Evolutionary conservation across 2,329 filamentous ascomycete genomes (phyloP), one percentile per base, ranked within the genome.

Genomic region (Aspergillus latus): DNA sequence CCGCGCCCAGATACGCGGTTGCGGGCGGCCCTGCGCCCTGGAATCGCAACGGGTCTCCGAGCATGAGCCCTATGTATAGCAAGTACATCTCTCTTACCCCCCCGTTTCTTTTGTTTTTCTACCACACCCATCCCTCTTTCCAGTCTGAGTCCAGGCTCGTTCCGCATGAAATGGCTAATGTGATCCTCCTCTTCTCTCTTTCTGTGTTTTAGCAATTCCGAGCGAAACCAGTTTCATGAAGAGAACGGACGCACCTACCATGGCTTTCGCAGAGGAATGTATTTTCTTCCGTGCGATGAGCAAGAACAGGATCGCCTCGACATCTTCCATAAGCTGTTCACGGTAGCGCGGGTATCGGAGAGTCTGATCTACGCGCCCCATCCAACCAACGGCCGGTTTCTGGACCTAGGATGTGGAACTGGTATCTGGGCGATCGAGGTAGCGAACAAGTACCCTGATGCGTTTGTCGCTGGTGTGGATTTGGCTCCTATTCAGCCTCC

Each of bases 351-450:
- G 60, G 73, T 77, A 43, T 70, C 68, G 29, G 78, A 81, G 55
- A 67, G 66, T 11, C 65, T 78, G 34, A 74, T 76, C 10, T 71
- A 74, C 59, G 72, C 75, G 48, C 75, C 75, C 3, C 68, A 71
- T 61, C 69, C 69, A 1, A 68, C 65, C 4, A 73, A 74, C 54
- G 75, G 76, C 56, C 78, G 82, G 58, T 81, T 86, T 59, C 76
- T 86, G 54, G 84, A 86, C 64, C 67, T 96, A 52, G 93, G 92
- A 42, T 92, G 88, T 61, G 93, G 92, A 16, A 96, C 91, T 1
- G 92, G 91, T 39, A 93, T 96, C 59, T 97, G 93, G 93, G 85
- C 88, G 40, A 89, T 95, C 65, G 88, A 93, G 63, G 88, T 96
- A 75, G 88, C 89, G 60, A 86, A 89, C 83, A 79, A 79, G 69